These are phyloP conservation scores for Eremothecium coryli DNA, from an alignment of 1,139 yeast species.

Conservation along the genomic window DNA sequence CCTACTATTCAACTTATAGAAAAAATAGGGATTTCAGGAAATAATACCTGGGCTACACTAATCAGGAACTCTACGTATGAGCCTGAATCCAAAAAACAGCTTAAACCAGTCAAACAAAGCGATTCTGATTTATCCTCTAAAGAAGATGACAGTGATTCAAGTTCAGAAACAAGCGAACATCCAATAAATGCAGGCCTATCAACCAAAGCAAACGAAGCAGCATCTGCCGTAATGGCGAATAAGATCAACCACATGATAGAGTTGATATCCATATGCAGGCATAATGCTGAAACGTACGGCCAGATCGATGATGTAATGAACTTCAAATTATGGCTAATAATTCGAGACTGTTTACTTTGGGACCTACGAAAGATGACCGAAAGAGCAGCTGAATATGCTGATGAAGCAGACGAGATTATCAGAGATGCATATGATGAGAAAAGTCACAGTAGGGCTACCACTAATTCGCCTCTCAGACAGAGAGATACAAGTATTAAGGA, in stretches of 20 bases:
- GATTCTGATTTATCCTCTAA: background rate
- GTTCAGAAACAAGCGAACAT: background rate
- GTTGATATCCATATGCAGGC: slow-evolving; percentile 25
- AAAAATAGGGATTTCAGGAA: slow-evolving; percentile 26
- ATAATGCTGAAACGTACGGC: slow-evolving; percentile 28
- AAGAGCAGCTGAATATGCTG: slow-evolving; percentile 4
- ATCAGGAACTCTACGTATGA: slow-evolving; percentile 17
- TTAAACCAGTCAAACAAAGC: background rate
- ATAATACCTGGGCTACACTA: slow-evolving; percentile 29
- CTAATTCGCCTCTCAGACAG: no score
- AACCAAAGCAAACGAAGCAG: slow-evolving; percentile 2
- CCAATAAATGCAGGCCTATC: background rate
- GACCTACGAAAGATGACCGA: slow-evolving; percentile 18
- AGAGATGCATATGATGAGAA: background rate
- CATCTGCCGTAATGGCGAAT: slow-evolving; percentile 11
- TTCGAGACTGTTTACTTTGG: slow-evolving; percentile 29
- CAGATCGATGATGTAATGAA: slow-evolving; percentile 26
- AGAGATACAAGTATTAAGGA: no score
- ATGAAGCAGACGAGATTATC: slow-evolving; percentile 1
- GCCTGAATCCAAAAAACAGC: background rate
- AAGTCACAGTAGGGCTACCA: slow-evolving; percentile 1
- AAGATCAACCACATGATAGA: slow-evolving; percentile 19
- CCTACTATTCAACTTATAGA: slow-evolving; percentile 22
- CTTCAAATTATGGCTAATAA: slow-evolving; percentile 28
- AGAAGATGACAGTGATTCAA: background rate